phyloP scores from a whole-genome alignment of 441 rosid species.

The Populus hybrid region DNA sequence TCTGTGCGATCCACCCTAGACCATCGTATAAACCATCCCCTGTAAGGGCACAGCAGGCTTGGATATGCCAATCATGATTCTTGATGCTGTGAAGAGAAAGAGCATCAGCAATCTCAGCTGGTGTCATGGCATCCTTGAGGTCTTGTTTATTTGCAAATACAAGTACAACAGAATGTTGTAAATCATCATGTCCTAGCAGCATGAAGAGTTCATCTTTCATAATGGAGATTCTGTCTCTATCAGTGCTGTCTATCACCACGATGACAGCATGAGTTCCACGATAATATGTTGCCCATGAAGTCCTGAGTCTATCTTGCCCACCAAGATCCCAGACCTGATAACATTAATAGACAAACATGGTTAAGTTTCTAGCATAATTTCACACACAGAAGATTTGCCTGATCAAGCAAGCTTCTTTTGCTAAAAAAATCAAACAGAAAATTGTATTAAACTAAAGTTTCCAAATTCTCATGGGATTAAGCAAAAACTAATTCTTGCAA shows the following conservation, averaged over 20 bases:
- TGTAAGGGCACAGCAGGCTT: constrained; percentile 86
- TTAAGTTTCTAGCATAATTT: not conserved
- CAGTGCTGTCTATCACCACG: constrained; percentile 85
- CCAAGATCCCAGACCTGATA: constrained; percentile 93
- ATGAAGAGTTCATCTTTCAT: constrained; percentile 86
- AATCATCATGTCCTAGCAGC: constrained; percentile 74
- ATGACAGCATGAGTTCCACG: constrained; percentile 93
- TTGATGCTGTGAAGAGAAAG: constrained; percentile 95
- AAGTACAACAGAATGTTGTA: constrained; percentile 69
- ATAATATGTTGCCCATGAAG: constrained; percentile 94
- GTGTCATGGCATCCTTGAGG: constrained; percentile 93
- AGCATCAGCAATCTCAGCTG: constrained; percentile 87
- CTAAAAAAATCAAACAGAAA: not conserved
- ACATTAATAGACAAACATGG: not conserved
- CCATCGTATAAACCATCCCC: constrained; percentile 90
- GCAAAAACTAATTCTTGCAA: not conserved
- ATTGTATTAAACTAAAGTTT: not conserved
- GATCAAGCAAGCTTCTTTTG: not conserved
- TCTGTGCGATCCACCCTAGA: constrained; percentile 89
- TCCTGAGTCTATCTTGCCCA: constrained; percentile 86
- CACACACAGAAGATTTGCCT: not conserved
- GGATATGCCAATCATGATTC: constrained; percentile 98
- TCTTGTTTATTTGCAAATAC: constrained; percentile 97
- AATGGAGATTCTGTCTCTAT: constrained; percentile 71
- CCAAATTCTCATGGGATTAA: not conserved